Conservation (phyloP, 768 basidiomycete genomes). For the Termitomyces sp. region DNA sequence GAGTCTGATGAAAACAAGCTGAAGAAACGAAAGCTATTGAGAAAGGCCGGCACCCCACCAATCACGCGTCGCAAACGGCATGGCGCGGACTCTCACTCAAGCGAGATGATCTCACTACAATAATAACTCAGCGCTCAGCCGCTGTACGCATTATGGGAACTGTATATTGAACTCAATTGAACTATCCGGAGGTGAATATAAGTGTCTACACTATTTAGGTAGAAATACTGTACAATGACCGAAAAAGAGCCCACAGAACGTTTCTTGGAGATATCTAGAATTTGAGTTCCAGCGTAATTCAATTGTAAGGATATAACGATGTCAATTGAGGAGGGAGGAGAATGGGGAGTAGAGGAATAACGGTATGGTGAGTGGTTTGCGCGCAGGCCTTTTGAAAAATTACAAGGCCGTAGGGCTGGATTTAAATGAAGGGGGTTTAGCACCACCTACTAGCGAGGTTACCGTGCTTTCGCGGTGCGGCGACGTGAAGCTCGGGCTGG, state of each 20-base stretch:
- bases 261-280: no score
- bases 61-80: no score
- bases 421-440: constrained; percentile 23
- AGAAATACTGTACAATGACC: background rate
- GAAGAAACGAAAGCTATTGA: background rate
- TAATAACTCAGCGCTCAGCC: no score
- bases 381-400: background rate
- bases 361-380: background rate
- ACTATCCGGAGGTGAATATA: background rate
- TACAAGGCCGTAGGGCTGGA: constrained; percentile 29
- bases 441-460: background rate
- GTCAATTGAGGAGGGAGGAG: no score
- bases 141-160: no score
- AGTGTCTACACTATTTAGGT: background rate
- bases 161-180: no score
- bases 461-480: constrained; percentile 24
- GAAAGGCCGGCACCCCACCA: no score
- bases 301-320: background rate
- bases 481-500: constrained; percentile 35
- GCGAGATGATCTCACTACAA: no score
- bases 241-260: background rate
- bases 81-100: no score
- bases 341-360: background rate
- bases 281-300: constrained; percentile 8
- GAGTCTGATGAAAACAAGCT: no score